These are phyloP conservation scores for Colletotrichum falcatum DNA, from an alignment of 2,329 filamentous ascomycete species.

Conservation along the genomic window DNA sequence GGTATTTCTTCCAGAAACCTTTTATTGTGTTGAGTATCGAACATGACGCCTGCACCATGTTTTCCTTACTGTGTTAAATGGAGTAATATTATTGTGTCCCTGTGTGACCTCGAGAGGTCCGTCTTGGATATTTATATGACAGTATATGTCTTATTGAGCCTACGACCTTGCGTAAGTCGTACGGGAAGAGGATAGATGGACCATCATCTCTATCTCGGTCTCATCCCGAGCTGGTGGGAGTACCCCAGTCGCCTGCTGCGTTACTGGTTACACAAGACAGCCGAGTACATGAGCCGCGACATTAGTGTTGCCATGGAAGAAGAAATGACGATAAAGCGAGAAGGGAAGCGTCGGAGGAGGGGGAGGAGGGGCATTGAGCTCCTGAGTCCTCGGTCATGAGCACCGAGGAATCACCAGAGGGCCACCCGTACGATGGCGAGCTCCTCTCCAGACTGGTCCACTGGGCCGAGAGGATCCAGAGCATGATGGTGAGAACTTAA, in stretches of 20 bases:
- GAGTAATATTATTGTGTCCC: too few species aligned
- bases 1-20: too few species aligned
- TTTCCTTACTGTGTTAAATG: too few species aligned
- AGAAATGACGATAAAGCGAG: not conserved
- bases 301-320: not conserved
- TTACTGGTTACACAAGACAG: constrained; percentile 7
- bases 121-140: too few species aligned
- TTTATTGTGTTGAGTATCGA: too few species aligned
- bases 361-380: not conserved
- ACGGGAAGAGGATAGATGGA: not conserved
- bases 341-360: not conserved
- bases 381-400: constrained; percentile 14
- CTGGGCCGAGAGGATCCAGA: not conserved
- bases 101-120: too few species aligned
- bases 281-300: constrained; percentile 7
- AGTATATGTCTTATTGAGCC: not conserved
- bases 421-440: constrained; percentile 4
- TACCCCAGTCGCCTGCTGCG: constrained; percentile 34
- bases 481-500: constrained; percentile 11
- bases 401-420: constrained; percentile 36
- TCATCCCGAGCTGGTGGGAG: constrained; percentile 37
- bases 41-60: too few species aligned
- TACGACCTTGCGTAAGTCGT: constrained; percentile 8
- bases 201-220: constrained; percentile 27
- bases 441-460: constrained; percentile 18